Percentiles rank a stretch among this genome's conserved stretches.
phyloP scores from a whole-genome alignment of 345 rosid species.

The Noccaea caerulescens region DNA sequence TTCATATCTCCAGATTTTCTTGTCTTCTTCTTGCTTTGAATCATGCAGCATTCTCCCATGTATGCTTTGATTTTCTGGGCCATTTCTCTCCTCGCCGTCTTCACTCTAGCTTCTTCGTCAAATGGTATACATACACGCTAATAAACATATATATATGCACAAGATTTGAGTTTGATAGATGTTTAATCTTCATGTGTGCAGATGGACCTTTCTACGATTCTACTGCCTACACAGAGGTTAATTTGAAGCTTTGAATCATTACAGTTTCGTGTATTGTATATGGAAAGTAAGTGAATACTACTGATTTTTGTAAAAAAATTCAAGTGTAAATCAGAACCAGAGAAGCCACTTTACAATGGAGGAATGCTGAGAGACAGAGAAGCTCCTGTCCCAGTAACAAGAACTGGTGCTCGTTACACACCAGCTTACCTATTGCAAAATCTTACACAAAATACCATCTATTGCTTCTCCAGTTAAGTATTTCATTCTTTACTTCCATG shows the following conservation, averaged over 20 bases:
- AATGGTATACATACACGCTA: conserved; percentile 46
- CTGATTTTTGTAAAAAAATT: background rate
- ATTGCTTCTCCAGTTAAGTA: conserved; percentile 75
- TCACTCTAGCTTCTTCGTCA: conserved; percentile 43
- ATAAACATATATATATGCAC: background rate
- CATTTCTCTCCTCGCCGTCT: conserved; percentile 39
- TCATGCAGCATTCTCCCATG: conserved; percentile 36
- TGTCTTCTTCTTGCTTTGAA: conserved; percentile 28
- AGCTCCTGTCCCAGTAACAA: conserved; percentile 3
- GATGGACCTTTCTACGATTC: conserved; percentile 70
- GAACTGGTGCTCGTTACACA: conserved; percentile 36
- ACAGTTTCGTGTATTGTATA: background rate
- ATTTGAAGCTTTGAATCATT: background rate
- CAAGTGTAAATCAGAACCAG: conserved; percentile 68
- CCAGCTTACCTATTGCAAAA: conserved; percentile 62
- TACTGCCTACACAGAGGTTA: conserved; percentile 73
- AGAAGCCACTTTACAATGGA: conserved; percentile 70
- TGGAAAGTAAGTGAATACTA: background rate
- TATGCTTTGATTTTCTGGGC: conserved; percentile 32
- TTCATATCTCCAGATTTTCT: conserved; percentile 20
- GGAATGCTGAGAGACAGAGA: conserved; percentile 59
- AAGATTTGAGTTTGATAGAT: background rate
- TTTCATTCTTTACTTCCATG: background rate
- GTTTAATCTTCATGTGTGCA: conserved; percentile 36
- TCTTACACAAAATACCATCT: conserved; percentile 56